Conservation (phyloP, 2,329 filamentous ascomycete genomes). For the Colletotrichum brevisporum region DNA sequence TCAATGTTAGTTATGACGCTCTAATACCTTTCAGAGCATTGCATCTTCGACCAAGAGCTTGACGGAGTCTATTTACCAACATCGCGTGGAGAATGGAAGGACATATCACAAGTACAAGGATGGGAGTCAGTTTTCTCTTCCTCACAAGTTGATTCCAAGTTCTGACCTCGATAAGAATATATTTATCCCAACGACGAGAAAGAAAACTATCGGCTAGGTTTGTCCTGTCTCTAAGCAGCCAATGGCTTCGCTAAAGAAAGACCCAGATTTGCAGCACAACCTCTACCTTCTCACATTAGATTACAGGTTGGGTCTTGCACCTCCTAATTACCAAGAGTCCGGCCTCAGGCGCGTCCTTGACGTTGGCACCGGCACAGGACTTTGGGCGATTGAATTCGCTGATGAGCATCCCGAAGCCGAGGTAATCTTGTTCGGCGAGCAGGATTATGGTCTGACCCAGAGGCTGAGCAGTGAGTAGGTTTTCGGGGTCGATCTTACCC, state of each 20-base stretch:
- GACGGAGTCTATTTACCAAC: slow-evolving; percentile 1
- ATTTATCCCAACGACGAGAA: slow-evolving; percentile 45
- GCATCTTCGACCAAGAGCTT: slow-evolving; percentile 10
- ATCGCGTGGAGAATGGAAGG: slow-evolving; percentile 25
- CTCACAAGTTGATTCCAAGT: neutral
- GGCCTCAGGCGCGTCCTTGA: slow-evolving; percentile 42
- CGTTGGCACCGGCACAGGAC: slow-evolving; percentile 26
- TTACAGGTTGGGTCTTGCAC: slow-evolving; percentile 48
- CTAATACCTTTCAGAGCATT: neutral
- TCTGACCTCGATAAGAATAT: slow-evolving; percentile 41
- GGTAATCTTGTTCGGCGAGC: slow-evolving; percentile 14
- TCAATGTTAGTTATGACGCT: neutral
- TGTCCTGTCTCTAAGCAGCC: neutral
- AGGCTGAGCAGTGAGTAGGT: slow-evolving; percentile 29
- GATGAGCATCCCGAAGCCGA: slow-evolving; percentile 46
- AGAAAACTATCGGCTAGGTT: slow-evolving; percentile 47
- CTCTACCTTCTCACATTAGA: slow-evolving; percentile 50
- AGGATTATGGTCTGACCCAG: neutral
- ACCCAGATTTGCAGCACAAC: slow-evolving; percentile 53
- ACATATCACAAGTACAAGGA: slow-evolving; percentile 42
- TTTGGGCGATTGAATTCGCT: slow-evolving; percentile 39
- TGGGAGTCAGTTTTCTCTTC: slow-evolving; percentile 41
- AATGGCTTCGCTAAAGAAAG: neutral
- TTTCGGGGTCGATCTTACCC: slow-evolving; percentile 49
- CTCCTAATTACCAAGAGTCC: slow-evolving; percentile 33